phyloP scores from a whole-genome alignment of 176 grass and related monocot genomes.

The Triticum turgidum region DNA sequence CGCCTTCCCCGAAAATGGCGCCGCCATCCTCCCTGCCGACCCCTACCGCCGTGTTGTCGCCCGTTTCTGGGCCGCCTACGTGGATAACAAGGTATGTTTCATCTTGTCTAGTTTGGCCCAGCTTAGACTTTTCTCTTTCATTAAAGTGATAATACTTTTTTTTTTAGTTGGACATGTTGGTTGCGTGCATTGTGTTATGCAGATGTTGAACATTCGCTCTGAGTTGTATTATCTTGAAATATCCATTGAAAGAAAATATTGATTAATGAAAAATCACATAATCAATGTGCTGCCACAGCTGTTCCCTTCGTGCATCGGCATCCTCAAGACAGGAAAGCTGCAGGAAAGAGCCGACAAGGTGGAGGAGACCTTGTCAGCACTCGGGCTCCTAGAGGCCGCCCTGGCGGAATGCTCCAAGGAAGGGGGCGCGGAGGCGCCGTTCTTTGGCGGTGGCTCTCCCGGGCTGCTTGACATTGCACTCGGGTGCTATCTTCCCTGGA shows the following conservation, averaged over 20 bases:
- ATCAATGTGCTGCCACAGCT: background rate
- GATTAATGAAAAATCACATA: no score
- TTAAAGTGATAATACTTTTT: no score
- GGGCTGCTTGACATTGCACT: constrained; percentile 30
- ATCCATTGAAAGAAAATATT: no score
- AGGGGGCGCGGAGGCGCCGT: background rate
- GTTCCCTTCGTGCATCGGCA: background rate
- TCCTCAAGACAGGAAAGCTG: background rate
- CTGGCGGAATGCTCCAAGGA: background rate
- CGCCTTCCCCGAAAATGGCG: background rate
- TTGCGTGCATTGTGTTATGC: no score
- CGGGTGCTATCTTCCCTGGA: constrained; percentile 32
- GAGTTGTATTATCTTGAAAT: no score
- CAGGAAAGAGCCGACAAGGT: background rate
- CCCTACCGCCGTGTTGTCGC: background rate
- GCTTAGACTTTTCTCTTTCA: no score
- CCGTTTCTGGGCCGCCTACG: constrained; percentile 13
- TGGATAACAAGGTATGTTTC: constrained; percentile 26
- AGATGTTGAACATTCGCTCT: no score
- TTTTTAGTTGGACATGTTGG: no score
- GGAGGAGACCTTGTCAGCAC: background rate
- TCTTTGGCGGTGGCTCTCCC: constrained; percentile 32
- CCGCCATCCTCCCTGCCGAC: constrained; percentile 4
- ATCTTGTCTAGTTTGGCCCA: no score
- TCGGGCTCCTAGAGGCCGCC: background rate